A percentile compares a stretch with the other conserved stretches of the same genome.
Conservation (phyloP, 768 basidiomycete genomes). For the Lactarius hatsudake region DNA sequence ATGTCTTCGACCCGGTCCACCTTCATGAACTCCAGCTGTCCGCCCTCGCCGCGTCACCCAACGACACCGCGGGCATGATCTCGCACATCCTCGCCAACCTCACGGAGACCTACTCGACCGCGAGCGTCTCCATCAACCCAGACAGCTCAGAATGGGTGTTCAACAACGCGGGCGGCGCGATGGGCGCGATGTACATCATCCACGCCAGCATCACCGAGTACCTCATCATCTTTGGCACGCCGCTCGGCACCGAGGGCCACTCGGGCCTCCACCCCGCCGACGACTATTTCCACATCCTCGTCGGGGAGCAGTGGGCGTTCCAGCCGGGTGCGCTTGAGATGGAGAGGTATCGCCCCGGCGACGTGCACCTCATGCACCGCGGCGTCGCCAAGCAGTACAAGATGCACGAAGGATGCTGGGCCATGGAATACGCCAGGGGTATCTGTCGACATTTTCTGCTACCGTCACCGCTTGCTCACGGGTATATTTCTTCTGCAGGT, state of each 20-base stretch:
- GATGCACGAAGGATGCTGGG: conserved; percentile 95
- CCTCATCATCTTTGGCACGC: conserved; percentile 93
- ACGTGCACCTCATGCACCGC: conserved; percentile 78
- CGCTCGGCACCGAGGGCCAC: conserved; percentile 96
- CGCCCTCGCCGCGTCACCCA: conserved; percentile 64
- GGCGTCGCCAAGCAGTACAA: conserved; percentile 95
- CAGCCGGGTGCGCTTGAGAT: conserved; percentile 73
- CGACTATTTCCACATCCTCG: conserved; percentile 95
- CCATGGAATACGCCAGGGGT: conserved; percentile 94
- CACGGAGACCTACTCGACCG: conserved; percentile 62
- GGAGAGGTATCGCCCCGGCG: conserved; percentile 83
- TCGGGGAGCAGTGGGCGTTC: conserved; percentile 95
- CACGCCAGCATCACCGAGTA: conserved; percentile 98
- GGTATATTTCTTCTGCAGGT: conserved; percentile 46
- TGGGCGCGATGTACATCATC: conserved; percentile 98
- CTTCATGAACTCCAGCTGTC: conserved; percentile 73
- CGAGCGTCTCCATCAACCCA: conserved; percentile 51
- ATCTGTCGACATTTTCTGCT: conserved; percentile 29
- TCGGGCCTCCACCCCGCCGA: conserved; percentile 92
- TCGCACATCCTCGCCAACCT: conserved; percentile 80
- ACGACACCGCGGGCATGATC: conserved; percentile 72
- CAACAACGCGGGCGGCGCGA: conserved; percentile 96
- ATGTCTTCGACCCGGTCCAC: conserved; percentile 71
- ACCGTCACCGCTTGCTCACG: not conserved
- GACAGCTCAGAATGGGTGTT: conserved; percentile 85